phyloP scores from a whole-genome alignment of 2,329 filamentous ascomycete species.

The Colletotrichum filicis region DNA sequence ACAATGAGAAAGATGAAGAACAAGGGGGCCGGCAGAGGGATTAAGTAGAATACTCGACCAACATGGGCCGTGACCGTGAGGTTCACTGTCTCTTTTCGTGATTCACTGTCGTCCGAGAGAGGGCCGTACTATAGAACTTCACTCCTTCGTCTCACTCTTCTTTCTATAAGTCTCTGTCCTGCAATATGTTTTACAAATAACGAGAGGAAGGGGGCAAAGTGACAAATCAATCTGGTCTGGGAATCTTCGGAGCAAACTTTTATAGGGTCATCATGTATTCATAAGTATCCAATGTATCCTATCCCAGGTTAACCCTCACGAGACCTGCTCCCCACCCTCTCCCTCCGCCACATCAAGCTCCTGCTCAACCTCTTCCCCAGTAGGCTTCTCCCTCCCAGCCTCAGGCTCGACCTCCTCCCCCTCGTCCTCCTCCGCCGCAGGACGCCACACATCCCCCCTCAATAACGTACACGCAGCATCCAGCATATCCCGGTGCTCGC shows the following conservation, averaged over 20 bases:
- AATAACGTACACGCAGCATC: constrained; percentile 23
- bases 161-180: neutral
- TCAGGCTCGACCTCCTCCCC: neutral
- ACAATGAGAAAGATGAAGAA: no score
- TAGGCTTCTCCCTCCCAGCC: constrained; percentile 7
- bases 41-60: no score
- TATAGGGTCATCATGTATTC: constrained; percentile 17
- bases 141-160: no score
- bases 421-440: neutral
- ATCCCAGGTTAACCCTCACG: neutral
- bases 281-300: neutral
- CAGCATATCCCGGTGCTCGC: constrained; percentile 16
- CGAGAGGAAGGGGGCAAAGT: neutral
- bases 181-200: no score
- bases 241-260: neutral
- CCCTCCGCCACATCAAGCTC: neutral
- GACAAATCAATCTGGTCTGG: neutral
- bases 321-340: neutral
- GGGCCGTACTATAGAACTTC: no score
- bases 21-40: no score
- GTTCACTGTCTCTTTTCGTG: no score
- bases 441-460: constrained; percentile 21
- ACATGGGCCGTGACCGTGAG: no score
- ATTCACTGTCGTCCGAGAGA: no score
- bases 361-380: neutral